phyloP scores from a whole-genome alignment of 2,329 filamentous ascomycete species.

The Sphaerulina vaccinii region DNA sequence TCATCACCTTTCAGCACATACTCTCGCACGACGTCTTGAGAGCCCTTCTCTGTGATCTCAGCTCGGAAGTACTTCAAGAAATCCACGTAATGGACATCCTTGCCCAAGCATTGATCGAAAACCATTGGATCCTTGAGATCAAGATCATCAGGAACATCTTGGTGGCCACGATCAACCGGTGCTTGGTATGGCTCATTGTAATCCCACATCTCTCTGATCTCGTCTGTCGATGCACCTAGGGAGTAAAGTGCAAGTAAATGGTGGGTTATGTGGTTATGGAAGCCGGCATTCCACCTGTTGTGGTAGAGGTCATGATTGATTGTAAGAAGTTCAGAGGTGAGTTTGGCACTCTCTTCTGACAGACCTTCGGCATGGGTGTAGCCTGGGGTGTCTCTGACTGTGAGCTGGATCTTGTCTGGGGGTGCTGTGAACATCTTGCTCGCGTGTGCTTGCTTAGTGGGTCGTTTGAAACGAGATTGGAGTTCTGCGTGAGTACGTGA shows the following conservation, averaged over 20 bases:
- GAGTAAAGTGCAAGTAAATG: slow-evolving; percentile 6
- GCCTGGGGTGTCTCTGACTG: slow-evolving; percentile 2
- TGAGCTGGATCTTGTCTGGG: not conserved
- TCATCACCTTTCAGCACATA: slow-evolving; percentile 10
- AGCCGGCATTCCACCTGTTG: slow-evolving; percentile 7
- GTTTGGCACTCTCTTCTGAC: slow-evolving; percentile 1
- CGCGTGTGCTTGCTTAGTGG: too few relatives aligned
- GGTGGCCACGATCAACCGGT: slow-evolving; percentile 3
- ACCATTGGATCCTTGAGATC: not conserved
- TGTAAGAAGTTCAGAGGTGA: slow-evolving; percentile 3
- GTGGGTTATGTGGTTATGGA: slow-evolving; percentile 9
- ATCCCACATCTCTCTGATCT: slow-evolving; percentile 9
- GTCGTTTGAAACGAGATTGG: too few relatives aligned
- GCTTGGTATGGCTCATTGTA: slow-evolving; percentile 12
- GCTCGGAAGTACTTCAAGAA: slow-evolving; percentile 3
- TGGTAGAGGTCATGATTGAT: slow-evolving; percentile 5
- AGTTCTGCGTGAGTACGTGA: too few relatives aligned
- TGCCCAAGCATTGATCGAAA: not conserved
- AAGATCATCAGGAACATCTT: slow-evolving; percentile 1
- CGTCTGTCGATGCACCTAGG: slow-evolving; percentile 1
- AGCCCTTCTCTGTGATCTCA: not conserved
- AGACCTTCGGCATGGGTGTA: slow-evolving; percentile 1
- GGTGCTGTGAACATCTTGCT: slow-evolving; percentile 1
- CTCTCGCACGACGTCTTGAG: not conserved
- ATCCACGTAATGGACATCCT: slow-evolving; percentile 1